phyloP scores from a whole-genome alignment of 2,329 filamentous ascomycete species.

The Kalmusia sp. region DNA sequence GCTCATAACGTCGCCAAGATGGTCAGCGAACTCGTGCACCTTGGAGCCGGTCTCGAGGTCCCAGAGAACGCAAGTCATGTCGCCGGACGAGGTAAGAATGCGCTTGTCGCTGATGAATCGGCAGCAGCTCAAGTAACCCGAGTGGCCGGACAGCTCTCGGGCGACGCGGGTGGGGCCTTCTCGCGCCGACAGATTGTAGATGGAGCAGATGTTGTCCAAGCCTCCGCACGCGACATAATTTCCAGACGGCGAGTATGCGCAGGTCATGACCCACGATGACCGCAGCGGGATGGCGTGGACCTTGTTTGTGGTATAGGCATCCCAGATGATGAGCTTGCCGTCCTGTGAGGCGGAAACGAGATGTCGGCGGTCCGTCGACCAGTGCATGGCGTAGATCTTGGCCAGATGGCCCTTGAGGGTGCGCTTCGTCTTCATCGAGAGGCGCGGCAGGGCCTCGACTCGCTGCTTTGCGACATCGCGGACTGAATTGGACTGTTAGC shows the following conservation, averaged over 20 bases:
- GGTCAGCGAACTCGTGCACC: slow-evolving; percentile 97
- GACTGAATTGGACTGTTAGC: slow-evolving; percentile 63
- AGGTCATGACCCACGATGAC: slow-evolving; percentile 99
- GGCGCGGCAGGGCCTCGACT: slow-evolving; percentile 89
- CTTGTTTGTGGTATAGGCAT: slow-evolving; percentile 99
- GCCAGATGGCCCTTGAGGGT: slow-evolving; percentile 97
- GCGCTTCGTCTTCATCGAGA: slow-evolving; percentile 96
- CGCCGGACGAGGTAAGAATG: slow-evolving; percentile 96
- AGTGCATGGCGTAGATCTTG: slow-evolving; percentile 99
- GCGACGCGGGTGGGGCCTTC: slow-evolving; percentile 98
- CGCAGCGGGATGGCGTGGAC: slow-evolving; percentile 97
- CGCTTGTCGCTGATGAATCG: slow-evolving; percentile 98
- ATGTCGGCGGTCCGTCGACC: slow-evolving; percentile 97
- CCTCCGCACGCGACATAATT: slow-evolving; percentile 99
- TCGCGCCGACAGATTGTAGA: slow-evolving; percentile 96
- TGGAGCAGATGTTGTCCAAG: slow-evolving; percentile 99
- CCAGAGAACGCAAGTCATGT: slow-evolving; percentile 99
- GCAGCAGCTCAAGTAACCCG: slow-evolving; percentile 97
- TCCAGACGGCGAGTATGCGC: slow-evolving; percentile 96
- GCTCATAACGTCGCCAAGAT: slow-evolving; percentile 99
- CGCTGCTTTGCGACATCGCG: slow-evolving; percentile 91
- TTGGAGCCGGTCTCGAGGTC: slow-evolving; percentile 98
- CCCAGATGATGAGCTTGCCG: slow-evolving; percentile 99
- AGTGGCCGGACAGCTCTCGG: slow-evolving; percentile 93
- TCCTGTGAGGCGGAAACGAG: slow-evolving; percentile 98